These are phyloP conservation scores for Polygonum maritimum DNA, from an alignment of 148 eudicot species.

Conservation along the genomic window DNA sequence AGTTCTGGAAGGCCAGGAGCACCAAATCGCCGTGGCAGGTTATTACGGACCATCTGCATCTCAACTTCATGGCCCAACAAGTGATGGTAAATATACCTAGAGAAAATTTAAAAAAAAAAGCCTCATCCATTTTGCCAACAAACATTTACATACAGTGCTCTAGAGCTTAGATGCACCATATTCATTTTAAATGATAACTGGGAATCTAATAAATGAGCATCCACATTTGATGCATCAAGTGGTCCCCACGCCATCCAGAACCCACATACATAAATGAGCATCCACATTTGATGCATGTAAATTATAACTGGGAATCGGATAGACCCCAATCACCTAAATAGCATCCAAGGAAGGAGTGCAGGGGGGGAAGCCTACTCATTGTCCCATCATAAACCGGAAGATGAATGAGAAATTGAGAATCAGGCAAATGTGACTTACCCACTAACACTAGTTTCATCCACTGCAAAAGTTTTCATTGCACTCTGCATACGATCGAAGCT, in stretches of 20 bases:
- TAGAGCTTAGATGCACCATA: background rate
- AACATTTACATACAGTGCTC: background rate
- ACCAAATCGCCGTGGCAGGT: constrained; percentile 94
- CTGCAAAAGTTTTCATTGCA: constrained; percentile 97
- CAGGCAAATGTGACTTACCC: constrained; percentile 46
- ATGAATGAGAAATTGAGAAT: background rate
- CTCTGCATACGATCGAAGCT: constrained; percentile 99
- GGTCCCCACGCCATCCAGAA: background rate
- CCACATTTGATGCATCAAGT: background rate
- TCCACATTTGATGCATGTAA: background rate
- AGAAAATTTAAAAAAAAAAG: constrained; percentile 3
- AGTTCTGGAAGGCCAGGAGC: constrained; percentile 99
- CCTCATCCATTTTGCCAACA: background rate
- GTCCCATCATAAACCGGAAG: background rate
- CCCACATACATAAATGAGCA: background rate
- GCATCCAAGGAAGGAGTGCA: background rate
- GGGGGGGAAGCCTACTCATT: background rate
- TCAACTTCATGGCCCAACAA: constrained; percentile 98
- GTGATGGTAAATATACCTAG: constrained; percentile 90
- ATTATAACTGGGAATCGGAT: background rate
- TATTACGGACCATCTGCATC: constrained; percentile 93
- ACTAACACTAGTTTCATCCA: constrained; percentile 99
- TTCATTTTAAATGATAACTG: no score
- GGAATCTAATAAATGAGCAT: no score
- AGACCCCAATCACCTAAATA: background rate